Evolutionary conservation across 225 moss, liverwort and hornwort species (phyloP), one percentile per base, ranked within the genome.

Genomic region (Climacium dendroides): DNA sequence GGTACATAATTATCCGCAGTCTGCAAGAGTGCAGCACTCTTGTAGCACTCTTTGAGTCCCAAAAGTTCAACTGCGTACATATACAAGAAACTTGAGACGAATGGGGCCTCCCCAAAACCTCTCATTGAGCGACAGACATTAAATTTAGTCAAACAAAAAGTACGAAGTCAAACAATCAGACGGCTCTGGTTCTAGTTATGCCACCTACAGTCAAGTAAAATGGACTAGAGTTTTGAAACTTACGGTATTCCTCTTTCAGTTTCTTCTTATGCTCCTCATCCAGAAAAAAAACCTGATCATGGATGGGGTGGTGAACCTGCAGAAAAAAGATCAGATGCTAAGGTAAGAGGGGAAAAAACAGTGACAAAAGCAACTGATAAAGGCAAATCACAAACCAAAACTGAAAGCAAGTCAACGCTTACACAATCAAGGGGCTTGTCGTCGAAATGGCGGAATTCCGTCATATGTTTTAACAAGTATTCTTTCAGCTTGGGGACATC

Each of bases 221-320:
- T 48, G 76, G 63, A 48, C 34, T 25, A 60, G 53, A 59, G 74
- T 29, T 78, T 53, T 25, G 41, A 66, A 77, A 91, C 91, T 93
- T 92, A 95, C 95, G 82, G 84, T 88, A 93, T 83, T 95, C 94
- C 62, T 93, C 92, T 78, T 94, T 94, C 83, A 95, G 85, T 91
- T 89, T 92, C 82, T 75, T 87, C 89, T 95, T 95, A 59, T 95
- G 95, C 85, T 92, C 91, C 77, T 92, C 92, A 85, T 93, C 90
- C 61, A 95, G 82, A 64, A 85, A 93, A 81, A 95, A 93, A 67
- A 91, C 77, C 84, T 95, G 94, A 90, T 95, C 95, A 89, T 95
- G 95, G 54, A 95, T 89, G 32, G 95, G 92, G 87, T 95, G 95
- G 75, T 92, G 82, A 45, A 93, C 91, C 94, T 94, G 88, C 63